Evolutionary conservation across 306 rosid species (phyloP).

Genomic region (Mimosa bimucronata): DNA sequence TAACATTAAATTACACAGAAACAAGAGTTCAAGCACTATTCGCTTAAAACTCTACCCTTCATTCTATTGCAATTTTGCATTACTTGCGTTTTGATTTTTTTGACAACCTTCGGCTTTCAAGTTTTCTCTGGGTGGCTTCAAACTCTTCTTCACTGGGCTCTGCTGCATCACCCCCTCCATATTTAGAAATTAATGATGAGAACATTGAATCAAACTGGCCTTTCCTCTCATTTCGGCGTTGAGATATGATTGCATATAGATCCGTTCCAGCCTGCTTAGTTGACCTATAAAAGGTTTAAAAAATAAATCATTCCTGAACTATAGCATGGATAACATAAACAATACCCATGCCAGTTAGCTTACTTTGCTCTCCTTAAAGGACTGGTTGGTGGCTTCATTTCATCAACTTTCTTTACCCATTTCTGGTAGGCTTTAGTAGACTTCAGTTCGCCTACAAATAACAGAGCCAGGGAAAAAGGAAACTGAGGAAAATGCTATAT

Average conservation of each 20-base stretch:
- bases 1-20: slow-evolving; percentile 19
- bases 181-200: slow-evolving; percentile 76
- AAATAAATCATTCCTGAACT: neutral
- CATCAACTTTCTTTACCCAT: slow-evolving; percentile 81
- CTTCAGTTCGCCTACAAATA: slow-evolving; percentile 66
- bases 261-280: slow-evolving; percentile 56
- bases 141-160: slow-evolving; percentile 92
- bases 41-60: slow-evolving; percentile 3
- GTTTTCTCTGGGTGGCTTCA: slow-evolving; percentile 63
- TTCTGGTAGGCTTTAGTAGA: slow-evolving; percentile 70
- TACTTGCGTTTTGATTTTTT: slow-evolving; percentile 69
- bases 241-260: slow-evolving; percentile 67
- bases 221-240: slow-evolving; percentile 68
- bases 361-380: slow-evolving; percentile 65
- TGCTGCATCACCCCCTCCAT: slow-evolving; percentile 56
- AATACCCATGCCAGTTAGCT: slow-evolving; percentile 31
- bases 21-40: slow-evolving; percentile 23
- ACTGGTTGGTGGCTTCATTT: slow-evolving; percentile 83
- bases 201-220: slow-evolving; percentile 72
- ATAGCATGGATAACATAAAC: neutral
- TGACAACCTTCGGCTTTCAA: slow-evolving; percentile 37
- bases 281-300: slow-evolving; percentile 48
- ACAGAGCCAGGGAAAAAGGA: neutral
- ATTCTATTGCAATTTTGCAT: slow-evolving; percentile 10
- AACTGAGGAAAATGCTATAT: slow-evolving; percentile 7